Evolutionary conservation across 2,329 filamentous ascomycete species (phyloP), one percentile per base, ranked within the genome.

Genomic region (Venturia pyrina): DNA sequence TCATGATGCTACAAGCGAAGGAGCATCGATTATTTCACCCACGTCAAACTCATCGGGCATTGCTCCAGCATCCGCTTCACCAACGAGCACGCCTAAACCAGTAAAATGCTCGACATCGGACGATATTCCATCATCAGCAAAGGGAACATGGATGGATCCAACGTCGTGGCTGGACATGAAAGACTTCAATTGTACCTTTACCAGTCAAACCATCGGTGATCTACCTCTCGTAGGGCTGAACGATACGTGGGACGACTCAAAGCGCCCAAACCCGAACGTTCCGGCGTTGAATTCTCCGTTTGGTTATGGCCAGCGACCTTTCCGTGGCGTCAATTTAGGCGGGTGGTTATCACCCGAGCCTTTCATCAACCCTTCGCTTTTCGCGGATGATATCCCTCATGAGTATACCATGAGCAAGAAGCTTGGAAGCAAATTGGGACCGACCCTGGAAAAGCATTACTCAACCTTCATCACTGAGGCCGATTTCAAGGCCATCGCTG

Each of bases 271-370:
- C 74, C 81, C 85, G 21, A 86, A 91, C 43, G 91, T 96, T 0
- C 90, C 92, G 0, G 81, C 91, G 1, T 81, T 98, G 8, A 83
- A 91, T 70, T 81, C 92, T 68, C 72, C 82, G 0, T 97, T 57
- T 15, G 63, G 63, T 11, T 99, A 98, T 71, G 84, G 86, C 1
- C 86, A 85, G 28, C 86, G 82, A 64, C 92, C 92, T 2, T 91
- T 96, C 28, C 86, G 93, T 8, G 95, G 95, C 1, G 90, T 98
- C 43, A 98, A 96, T 71, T 75, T 98, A 0, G 95, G 95, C 62
- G 95, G 95, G 15, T 99, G 95, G 95, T 84, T 99, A 1, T 90
- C 89, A 1, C 79, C 98, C 15, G 95, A 98, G 73, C 95, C 95
- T 0, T 97, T 96, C 75, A 98, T 99, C 73, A 93, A 90, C 4